Conservation (phyloP, 495 filamentous ascomycete genomes). For the Pyrenula massariospora region DNA sequence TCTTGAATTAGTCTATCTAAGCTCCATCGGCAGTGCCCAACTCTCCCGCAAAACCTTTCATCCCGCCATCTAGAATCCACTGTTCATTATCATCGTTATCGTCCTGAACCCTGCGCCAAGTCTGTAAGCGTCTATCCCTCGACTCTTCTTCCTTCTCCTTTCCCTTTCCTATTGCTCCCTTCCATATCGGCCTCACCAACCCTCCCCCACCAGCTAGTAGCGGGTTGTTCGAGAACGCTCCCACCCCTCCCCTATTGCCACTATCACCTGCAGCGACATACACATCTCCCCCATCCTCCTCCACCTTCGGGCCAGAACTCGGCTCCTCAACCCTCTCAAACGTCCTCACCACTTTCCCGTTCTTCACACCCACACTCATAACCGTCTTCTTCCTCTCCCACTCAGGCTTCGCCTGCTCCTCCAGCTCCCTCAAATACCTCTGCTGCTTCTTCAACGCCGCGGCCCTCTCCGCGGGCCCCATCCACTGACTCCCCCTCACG, state of each 20-base stretch:
- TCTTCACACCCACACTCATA: constrained; percentile 72
- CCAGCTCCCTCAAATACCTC: constrained; percentile 72
- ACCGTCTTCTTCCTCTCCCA: constrained; percentile 88
- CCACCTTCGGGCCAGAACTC: constrained; percentile 14
- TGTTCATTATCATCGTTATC: constrained; percentile 81
- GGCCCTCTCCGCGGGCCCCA: constrained; percentile 75
- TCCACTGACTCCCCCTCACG: constrained; percentile 69
- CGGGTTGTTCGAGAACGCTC: constrained; percentile 74
- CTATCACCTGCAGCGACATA: constrained; percentile 8
- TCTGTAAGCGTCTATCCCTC: constrained; percentile 31
- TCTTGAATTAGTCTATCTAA: too few relatives aligned
- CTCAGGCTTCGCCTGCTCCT: constrained; percentile 81
- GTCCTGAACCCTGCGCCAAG: constrained; percentile 87
- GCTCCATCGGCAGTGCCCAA: not conserved
- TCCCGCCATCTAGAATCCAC: constrained; percentile 81
- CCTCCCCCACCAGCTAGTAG: constrained; percentile 50
- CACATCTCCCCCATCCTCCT: constrained; percentile 19
- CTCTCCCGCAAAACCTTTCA: constrained; percentile 35
- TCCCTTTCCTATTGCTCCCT: constrained; percentile 27
- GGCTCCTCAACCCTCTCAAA: constrained; percentile 49
- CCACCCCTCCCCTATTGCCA: constrained; percentile 17
- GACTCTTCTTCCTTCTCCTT: constrained; percentile 19
- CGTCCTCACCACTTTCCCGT: constrained; percentile 61
- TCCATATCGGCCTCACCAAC: constrained; percentile 70
- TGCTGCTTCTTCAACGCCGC: constrained; percentile 84